Evolutionary conservation across 2,329 filamentous ascomycete species (phyloP), one percentile per base, ranked within the genome.

Genomic region (Alternaria incomplexa): DNA sequence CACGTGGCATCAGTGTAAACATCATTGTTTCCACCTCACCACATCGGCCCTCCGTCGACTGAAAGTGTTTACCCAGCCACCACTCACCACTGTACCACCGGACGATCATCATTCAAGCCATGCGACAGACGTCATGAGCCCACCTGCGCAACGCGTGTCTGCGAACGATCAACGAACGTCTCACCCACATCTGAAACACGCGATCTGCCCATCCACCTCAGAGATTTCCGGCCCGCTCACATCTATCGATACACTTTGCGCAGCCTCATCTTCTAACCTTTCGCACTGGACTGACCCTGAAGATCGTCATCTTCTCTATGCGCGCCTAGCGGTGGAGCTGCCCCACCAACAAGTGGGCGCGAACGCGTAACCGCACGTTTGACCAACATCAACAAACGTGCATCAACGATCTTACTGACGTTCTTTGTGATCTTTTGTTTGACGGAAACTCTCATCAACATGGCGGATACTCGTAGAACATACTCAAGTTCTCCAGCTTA

Each of bases 131-230:
- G 48, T 52, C 48, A 52, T 26, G 32, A 44, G 5, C 51, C 52
- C 23, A 15, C 25, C 2, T 54, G 36, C 52, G n/a, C 60, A 43
- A 58, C 55, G 54, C 59, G 47, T 56, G 59, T 61, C 56, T 26
- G n/a, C 40, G 30, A 26, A 51, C 30, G 47, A 26, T 12, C 48
- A 52, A 40, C 60, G 17, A 54, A 48, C 43, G 48, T 58, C 56
- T 62, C 28, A 47, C 60, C 55, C 55, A 36, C 57, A 58, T 62
- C 60, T 62, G 60, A 62, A 54, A 62, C 60, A 53, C 54, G 48
- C 30, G 30, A 58, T 53, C 55, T 32, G 30, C 55, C 28, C 30
- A 22, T 48, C 17, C 25, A 52, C 48, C 60, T 45, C 22, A 9
- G 15, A 58, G 15, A 11, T 54, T 30, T 30, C 47, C 59, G 59